Percentiles rank a stretch among this genome's conserved stretches.
Conservation (phyloP, 2,329 filamentous ascomycete species). For the Dactylellina leptospora region DNA sequence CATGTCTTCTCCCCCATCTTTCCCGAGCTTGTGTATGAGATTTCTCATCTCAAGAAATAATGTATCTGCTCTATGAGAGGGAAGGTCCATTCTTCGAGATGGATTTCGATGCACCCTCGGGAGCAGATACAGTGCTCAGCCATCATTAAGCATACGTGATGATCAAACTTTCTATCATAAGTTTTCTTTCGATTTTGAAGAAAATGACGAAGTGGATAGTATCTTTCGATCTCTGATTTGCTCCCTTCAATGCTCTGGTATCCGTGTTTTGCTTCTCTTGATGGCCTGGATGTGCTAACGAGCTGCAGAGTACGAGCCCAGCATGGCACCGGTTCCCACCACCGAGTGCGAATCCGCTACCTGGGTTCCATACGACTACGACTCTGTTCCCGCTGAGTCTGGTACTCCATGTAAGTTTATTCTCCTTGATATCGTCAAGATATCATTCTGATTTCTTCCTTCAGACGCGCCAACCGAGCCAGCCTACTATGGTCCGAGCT, state of each 20-base stretch:
- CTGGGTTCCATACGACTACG: conserved; percentile 41
- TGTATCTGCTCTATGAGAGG: too few relatives aligned
- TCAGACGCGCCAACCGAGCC: conserved; percentile 26
- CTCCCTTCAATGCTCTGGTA: neutral
- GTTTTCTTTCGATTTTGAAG: neutral
- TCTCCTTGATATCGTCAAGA: neutral
- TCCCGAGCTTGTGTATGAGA: too few relatives aligned
- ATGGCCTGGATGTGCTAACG: conserved; percentile 1
- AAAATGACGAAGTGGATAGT: neutral
- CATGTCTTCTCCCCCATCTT: neutral
- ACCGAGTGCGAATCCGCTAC: conserved; percentile 45
- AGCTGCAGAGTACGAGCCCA: conserved; percentile 27
- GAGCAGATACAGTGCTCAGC: too few relatives aligned
- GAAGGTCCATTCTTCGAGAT: neutral
- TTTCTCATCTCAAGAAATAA: too few relatives aligned
- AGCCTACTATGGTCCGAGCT: conserved; percentile 17
- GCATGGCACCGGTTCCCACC: conserved; percentile 31
- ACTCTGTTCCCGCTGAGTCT: conserved; percentile 24
- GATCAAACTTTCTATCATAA: neutral
- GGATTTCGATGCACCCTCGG: neutral
- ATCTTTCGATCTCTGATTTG: neutral
- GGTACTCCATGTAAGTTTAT: conserved; percentile 39
- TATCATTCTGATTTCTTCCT: neutral
- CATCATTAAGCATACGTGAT: neutral
- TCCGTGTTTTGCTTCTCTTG: neutral